Conservation (phyloP, 2,329 filamentous ascomycete genomes). For the Calycina marina region DNA sequence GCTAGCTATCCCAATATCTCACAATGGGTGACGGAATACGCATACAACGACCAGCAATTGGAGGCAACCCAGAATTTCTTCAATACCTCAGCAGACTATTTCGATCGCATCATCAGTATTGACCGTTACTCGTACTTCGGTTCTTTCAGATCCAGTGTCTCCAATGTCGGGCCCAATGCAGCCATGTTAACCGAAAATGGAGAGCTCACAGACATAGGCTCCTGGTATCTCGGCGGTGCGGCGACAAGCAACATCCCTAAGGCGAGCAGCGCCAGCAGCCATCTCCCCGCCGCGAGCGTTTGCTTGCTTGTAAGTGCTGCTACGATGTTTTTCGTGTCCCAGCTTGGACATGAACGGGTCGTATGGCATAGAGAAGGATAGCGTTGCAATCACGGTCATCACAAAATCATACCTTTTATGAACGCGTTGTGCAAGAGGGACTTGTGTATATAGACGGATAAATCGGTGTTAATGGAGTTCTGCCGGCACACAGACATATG, state of each 20-base stretch:
- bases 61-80: conserved; percentile 47
- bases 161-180: conserved; percentile 61
- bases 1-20: conserved; percentile 41
- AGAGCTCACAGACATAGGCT: conserved; percentile 58
- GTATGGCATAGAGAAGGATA: no score
- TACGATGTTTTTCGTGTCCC: no score
- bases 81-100: conserved; percentile 49
- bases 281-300: no score
- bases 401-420: no score
- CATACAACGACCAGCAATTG: conserved; percentile 39
- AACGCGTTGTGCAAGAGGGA: no score
- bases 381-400: no score
- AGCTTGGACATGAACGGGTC: no score
- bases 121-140: conserved; percentile 42
- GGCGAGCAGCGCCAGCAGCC: neutral
- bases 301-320: no score
- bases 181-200: conserved; percentile 56
- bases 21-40: conserved; percentile 73
- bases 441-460: neutral
- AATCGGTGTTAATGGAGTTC: neutral
- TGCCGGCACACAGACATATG: no score
- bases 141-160: conserved; percentile 50
- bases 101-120: conserved; percentile 49
- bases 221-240: conserved; percentile 54
- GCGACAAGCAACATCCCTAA: conserved; percentile 27